Evolutionary conservation across 371 early-diverging fungal genomes (phyloP).

Genomic region (Saksenaea oblongispora): DNA sequence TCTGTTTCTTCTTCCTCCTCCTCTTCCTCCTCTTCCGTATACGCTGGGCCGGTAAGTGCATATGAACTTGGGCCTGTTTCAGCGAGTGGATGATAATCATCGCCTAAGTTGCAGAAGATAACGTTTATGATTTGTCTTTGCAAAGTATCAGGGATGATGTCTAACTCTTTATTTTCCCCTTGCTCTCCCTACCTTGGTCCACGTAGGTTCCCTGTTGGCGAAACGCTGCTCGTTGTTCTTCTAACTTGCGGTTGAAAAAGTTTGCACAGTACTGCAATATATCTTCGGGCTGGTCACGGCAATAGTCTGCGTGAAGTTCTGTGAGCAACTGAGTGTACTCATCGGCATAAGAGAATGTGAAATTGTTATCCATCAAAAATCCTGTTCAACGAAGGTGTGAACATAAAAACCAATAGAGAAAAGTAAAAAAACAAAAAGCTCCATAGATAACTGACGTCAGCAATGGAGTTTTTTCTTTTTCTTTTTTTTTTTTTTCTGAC

Average conservation of each 20-base stretch:
- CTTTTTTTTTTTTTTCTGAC: not conserved
- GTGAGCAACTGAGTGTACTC: constrained; percentile 47
- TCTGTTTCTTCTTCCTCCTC: constrained; percentile 49
- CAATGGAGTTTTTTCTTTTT: not conserved
- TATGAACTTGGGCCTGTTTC: constrained; percentile 8
- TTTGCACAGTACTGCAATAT: constrained; percentile 90
- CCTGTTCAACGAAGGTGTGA: not conserved
- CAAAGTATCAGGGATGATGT: constrained; percentile 4
- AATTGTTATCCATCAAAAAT: constrained; percentile 18
- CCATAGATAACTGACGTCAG: not conserved
- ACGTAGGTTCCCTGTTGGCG: constrained; percentile 20
- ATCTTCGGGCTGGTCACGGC: constrained; percentile 63
- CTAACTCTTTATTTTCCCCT: not conserved
- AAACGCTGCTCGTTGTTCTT: constrained; percentile 63
- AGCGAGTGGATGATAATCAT: constrained; percentile 18
- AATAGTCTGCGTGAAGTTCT: constrained; percentile 41
- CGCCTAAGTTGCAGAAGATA: not conserved
- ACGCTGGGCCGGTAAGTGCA: constrained; percentile 3
- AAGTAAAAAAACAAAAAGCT: not conserved
- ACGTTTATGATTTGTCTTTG: not conserved
- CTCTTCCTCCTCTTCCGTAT: constrained; percentile 38
- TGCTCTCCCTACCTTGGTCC: constrained; percentile 15
- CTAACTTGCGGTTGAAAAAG: constrained; percentile 80
- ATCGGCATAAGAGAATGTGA: constrained; percentile 22
- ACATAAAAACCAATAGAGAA: not conserved